Evolutionary conservation across 805 yeast genomes (phyloP), one percentile per base, ranked within the genome.

Genomic region (Saturnispora bothae): DNA sequence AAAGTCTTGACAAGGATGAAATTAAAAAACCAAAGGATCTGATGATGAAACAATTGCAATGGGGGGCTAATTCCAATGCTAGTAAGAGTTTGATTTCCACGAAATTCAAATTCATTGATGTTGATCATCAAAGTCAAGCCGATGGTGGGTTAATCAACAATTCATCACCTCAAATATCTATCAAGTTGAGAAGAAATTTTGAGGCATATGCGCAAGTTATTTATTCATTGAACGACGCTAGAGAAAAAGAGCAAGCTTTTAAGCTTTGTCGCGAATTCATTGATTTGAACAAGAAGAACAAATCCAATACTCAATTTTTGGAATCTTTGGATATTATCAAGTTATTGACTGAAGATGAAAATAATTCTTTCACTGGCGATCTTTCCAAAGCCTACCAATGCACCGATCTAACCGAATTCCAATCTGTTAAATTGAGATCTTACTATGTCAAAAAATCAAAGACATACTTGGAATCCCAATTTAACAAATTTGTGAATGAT

Each of bases 141-240:
- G 25, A 23, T 5, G 18, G 28, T 34, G 22, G 23, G 12, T 20
- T 27, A 20, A 6, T 9, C 10, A 15, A 17, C n/a, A 22, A 22
- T 21, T 9, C 30, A 13, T 18, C 54, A 38, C 62, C 64, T 10
- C 54, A 50, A 60, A 48, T 61, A 54, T 45, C 68, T 60, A 57
- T 71, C 38, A 53, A 58, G 3, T 32, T 53, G 31, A 55, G 65
- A 43, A 59, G 73, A 33, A 77, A 76, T 50, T 83, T 83, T 50
- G 92, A 82, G 51, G 69, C 69, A 37, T 78, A 78, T 54, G 94
- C 95, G 1, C 74, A 71, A 42, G 74, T 80, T 10, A 68, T 85
- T 21, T 74, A 78, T 48, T 70, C 71, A 28, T 68, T 85, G 48
- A 86, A 85, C 55, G 79, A 81, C 46, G 62, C 78, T 20, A 68